phyloP scores from a whole-genome alignment of 345 rosid species.

The Lepidium africanum region DNA sequence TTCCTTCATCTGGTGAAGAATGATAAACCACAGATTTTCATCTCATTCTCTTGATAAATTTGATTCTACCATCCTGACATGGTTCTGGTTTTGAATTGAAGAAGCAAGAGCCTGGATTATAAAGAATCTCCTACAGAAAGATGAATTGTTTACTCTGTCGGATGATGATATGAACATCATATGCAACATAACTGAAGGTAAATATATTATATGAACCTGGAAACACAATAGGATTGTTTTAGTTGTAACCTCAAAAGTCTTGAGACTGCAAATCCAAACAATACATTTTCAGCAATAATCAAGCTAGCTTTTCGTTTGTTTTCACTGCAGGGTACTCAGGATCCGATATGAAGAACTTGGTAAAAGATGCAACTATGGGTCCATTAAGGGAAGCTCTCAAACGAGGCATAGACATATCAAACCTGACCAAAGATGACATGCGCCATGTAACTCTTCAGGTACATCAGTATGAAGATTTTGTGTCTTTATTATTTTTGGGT shows the following conservation, averaged over 20 bases:
- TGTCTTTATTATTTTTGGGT: not conserved
- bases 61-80: constrained; percentile 7
- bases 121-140: constrained; percentile 74
- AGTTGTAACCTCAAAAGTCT: not conserved
- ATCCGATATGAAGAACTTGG: constrained; percentile 95
- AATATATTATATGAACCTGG: not conserved
- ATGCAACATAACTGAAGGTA: constrained; percentile 81
- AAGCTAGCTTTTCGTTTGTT: not conserved
- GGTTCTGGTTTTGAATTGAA: constrained; percentile 25
- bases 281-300: not conserved
- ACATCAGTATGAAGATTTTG: constrained; percentile 6
- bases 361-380: constrained; percentile 97
- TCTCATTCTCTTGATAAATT: constrained; percentile 1
- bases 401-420: constrained; percentile 77
- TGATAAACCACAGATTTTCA: not conserved
- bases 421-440: constrained; percentile 82
- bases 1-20: constrained; percentile 76
- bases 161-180: constrained; percentile 58
- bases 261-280: not conserved
- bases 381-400: constrained; percentile 88
- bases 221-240: not conserved
- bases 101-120: constrained; percentile 97
- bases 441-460: constrained; percentile 71
- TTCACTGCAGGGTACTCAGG: constrained; percentile 74
- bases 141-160: constrained; percentile 77